Base-by-base conservation (phyloP, 352 stramenopile genomes). In the Globisporangium recalcitrans region DNA sequence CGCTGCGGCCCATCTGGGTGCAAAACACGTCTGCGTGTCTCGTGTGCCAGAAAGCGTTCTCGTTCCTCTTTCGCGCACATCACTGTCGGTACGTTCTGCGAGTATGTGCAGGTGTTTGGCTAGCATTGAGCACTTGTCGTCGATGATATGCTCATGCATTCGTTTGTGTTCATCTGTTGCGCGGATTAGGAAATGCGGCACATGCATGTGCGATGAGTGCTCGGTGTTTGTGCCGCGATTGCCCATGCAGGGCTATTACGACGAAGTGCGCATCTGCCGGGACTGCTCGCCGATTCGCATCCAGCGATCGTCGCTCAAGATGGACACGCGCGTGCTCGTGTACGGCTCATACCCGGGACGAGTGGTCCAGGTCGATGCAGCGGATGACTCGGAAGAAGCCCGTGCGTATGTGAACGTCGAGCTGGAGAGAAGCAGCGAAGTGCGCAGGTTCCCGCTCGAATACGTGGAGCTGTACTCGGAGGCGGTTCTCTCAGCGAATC, bases 171-270 rank as follows among this genome's bases (percentile, higher is more conserved):
- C n/a, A n/a, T 31, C 6, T 68, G 27, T 54, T 52, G 48, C 6
- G 7, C 29, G 5, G 27, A 34, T 21, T 55, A 86, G 79, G 34
- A 92, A 94, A 59, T 94, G 85, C 52, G 82, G 85, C 13, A 92
- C 79, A 14, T 92, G 85, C 54, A 90, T 94, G 75, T 94, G 85
- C 47, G 80, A 90, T n/a, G 77, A 91, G 38, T 94, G 85, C 67
- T 91, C 82, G 0, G 78, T 90, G 42, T 87, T 90, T 54, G 82
- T 87, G 13, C 78, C 84, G 3, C 75, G 83, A 5, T 54, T 94
- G 36, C 82, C 85, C 3, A 90, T 94, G 68, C 82, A 92, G 52
- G 85, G 82, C 1, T 94, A 94, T 64, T 92, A 90, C 62, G 78
- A 90, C 22, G 77, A 81, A 56, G 85, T 94, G 24, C 82, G 81